Evolutionary conservation across 1,284 basidiomycete species (phyloP), one percentile per base, ranked within the genome.

Genomic region (Sporisorium exsertum): DNA sequence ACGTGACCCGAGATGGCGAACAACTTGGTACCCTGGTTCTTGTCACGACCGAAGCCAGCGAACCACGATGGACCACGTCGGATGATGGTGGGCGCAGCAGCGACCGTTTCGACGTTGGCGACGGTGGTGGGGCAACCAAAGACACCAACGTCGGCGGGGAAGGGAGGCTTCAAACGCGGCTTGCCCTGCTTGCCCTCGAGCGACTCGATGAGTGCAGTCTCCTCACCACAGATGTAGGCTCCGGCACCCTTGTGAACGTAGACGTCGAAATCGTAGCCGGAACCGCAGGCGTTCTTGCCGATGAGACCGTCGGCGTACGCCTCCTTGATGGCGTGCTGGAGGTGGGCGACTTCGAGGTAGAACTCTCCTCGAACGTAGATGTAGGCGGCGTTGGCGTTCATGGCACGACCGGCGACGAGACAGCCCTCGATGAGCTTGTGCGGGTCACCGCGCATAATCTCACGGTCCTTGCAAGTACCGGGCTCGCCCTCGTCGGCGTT

Each of bases 351-450:
- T 87, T 98, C 96, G 86, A 95, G 93, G 87, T 93, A 92, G 87
- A 99, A 99, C 87, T 99, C 96, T 82, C 96, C 96, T 79, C 97
- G 95, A 82, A 97, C 95, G 88, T 98, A 99, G 87, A 99, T 99
- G 89, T 98, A 99, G 33, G 96, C 96, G 50, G 95, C 94, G 64
- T 87, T 96, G 55, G 95, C 96, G 87, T 98, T 98, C 96, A 98
- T 99, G 20, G 89, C 92, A 67, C 96, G 92, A n/a, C 96, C 96
- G 52, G 96, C 96, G 67, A 99, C 92, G 56, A 99, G 90, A 87
- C 97, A 99, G 33, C 96, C 96, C 87, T 99, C 97, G 81, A 99
- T 89, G 66, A 99, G 92, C 86, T 98, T 99, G 89, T 98, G 96
- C 2, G 96, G 96, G 87, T 98, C 96, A 35, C 95, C 95, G 65